Conservation (phyloP, 2,329 filamentous ascomycete genomes). For the Atkinsonella hypoxylon region DNA sequence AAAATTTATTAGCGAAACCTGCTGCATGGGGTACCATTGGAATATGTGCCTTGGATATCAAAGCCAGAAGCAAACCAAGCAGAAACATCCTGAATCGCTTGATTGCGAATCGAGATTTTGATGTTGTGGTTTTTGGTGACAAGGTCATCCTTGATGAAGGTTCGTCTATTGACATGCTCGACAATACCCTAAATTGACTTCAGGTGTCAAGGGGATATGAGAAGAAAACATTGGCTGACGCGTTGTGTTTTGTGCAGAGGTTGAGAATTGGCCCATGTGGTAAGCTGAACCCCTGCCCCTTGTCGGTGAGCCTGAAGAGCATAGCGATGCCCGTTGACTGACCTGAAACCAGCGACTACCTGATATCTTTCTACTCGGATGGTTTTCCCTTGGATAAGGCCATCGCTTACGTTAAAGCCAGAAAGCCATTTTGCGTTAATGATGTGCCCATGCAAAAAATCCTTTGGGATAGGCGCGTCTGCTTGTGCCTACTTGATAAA, state of each 20-base stretch:
- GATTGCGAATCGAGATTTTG: constrained; percentile 83
- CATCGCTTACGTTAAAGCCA: constrained; percentile 83
- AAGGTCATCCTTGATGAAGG: constrained; percentile 95
- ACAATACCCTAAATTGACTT: background rate
- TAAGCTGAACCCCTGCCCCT: constrained; percentile 23
- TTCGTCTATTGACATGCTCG: constrained; percentile 21
- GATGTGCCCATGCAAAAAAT: constrained; percentile 96
- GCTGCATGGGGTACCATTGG: constrained; percentile 62
- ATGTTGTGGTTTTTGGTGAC: constrained; percentile 95
- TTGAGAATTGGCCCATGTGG: constrained; percentile 93
- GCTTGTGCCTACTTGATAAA: constrained; percentile 75
- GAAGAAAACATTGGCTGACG: constrained; percentile 2
- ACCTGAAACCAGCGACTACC: constrained; percentile 52
- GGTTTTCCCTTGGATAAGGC: constrained; percentile 96
- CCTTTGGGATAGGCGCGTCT: constrained; percentile 88
- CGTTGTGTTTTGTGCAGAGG: constrained; percentile 34
- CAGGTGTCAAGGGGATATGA: background rate
- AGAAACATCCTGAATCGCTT: constrained; percentile 90
- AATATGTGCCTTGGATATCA: constrained; percentile 89
- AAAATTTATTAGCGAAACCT: constrained; percentile 34
- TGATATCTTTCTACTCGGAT: constrained; percentile 97
- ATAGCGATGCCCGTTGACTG: constrained; percentile 15
- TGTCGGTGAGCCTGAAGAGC: constrained; percentile 23
- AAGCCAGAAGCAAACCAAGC: constrained; percentile 93
- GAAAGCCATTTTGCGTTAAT: constrained; percentile 95